These are phyloP conservation scores for Podila minutissima DNA, from an alignment of 192 early-diverging fungal genomes.

Conservation along the genomic window DNA sequence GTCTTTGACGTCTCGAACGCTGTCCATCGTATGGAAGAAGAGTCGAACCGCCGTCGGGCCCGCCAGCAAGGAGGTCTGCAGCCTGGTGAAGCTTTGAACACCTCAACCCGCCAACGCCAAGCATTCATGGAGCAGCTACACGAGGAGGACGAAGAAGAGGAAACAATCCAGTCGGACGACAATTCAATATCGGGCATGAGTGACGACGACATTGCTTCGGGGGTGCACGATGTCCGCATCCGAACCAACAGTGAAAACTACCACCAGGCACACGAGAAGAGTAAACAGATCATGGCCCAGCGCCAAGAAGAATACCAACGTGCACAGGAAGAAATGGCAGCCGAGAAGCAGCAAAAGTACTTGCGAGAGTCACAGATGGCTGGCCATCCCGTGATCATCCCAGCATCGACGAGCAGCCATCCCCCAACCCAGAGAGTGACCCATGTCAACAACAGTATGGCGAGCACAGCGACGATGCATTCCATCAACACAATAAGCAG, in stretches of 20 bases:
- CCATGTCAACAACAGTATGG: background rate
- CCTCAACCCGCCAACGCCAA: slow-evolving; percentile 6
- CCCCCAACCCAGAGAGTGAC: background rate
- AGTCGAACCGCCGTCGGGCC: slow-evolving; percentile 23
- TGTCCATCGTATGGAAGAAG: slow-evolving; percentile 78
- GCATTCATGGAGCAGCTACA: slow-evolving; percentile 20
- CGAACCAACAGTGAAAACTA: background rate
- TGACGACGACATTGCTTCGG: slow-evolving; percentile 20
- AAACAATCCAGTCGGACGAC: background rate
- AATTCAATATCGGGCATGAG: slow-evolving; percentile 11
- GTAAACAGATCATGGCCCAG: background rate
- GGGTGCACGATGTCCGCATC: slow-evolving; percentile 14
- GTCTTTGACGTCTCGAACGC: slow-evolving; percentile 78
- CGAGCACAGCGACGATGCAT: background rate
- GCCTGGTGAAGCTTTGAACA: background rate
- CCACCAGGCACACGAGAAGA: background rate
- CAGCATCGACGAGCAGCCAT: background rate
- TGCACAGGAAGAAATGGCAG: slow-evolving; percentile 36
- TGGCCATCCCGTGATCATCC: slow-evolving; percentile 5
- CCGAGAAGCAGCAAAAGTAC: slow-evolving; percentile 30
- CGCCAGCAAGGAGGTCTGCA: background rate
- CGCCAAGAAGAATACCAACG: slow-evolving; percentile 33
- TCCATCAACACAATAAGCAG: slow-evolving; percentile 8
- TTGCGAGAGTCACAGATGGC: slow-evolving; percentile 22
- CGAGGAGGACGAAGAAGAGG: slow-evolving; percentile 12